Base-by-base conservation (phyloP, 1,284 basidiomycete genomes). In the Boletellus sp. region DNA sequence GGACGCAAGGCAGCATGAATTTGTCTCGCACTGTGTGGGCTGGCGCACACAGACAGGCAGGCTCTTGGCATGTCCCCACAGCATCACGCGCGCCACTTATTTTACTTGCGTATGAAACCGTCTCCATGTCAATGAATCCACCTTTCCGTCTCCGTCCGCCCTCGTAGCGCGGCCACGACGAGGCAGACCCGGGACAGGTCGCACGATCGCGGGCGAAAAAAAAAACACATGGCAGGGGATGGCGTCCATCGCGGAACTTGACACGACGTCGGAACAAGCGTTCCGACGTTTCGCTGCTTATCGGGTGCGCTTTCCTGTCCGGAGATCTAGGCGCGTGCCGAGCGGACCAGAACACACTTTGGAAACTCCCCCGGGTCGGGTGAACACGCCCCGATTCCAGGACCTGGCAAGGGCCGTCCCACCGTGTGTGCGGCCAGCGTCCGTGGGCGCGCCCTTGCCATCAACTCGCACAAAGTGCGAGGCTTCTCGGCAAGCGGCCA, bases 131-230 rank as follows among this genome's bases (percentile, higher is more conserved):
- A 35, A 57, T 52, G 30, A 13, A 12, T 11, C 4, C 30, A 11
- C 12, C 38, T n/a, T 50, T 49, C 61, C 61, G 62, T 54, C 37
- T 59, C 49, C 52, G 45, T 44, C 62, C 58, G 51, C 24, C 36
- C 8, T 30, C 30, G 39, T 24, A 43, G 37, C 24, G 43, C 46
- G 53, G 49, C 44, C 38, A 51, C 33, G 36, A 61, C 8, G 53
- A 60, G 63, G 58, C 53, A n/a, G 16, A 13, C 6, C 35, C 8
- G 51, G 58, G 63, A 54, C 53, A n/a, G 16, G 35, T n/a, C 35
- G 35, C 35, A 16, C n/a, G 35, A n/a, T 13, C 30, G 30, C 30
- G 30, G 30, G 30, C 30, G 24, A 26, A 26, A 26, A 16, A 39
- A 18, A 22, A 33, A 44, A 33, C 36, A 38, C 33, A 42, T 41